These are phyloP conservation scores for Termitomyces sp. DNA, from an alignment of 768 basidiomycete genomes.

Conservation along the genomic window DNA sequence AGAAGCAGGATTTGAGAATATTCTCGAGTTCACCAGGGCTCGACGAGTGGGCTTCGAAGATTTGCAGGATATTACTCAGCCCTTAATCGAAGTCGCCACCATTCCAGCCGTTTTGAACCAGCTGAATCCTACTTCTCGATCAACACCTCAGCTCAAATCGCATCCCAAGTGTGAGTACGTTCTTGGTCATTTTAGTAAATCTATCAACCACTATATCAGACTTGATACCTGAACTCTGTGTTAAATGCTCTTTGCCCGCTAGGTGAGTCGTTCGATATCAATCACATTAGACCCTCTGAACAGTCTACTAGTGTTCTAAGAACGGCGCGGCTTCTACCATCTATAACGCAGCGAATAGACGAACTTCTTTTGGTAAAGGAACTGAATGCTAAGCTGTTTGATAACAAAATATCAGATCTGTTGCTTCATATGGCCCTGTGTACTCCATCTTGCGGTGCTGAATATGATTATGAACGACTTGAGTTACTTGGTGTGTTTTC, in stretches of 20 bases:
- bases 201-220: conserved; percentile 35
- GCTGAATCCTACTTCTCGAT: conserved; percentile 52
- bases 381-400: conserved; percentile 67
- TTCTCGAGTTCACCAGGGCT: conserved; percentile 65
- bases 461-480: conserved; percentile 79
- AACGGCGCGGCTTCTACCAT: conserved; percentile 69
- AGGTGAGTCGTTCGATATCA: conserved; percentile 42
- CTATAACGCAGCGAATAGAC: conserved; percentile 69
- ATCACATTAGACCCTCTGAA: background rate
- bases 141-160: conserved; percentile 32
- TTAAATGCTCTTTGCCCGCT: conserved; percentile 67
- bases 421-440: conserved; percentile 65
- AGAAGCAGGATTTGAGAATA: conserved; percentile 54
- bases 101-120: conserved; percentile 51
- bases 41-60: conserved; percentile 61
- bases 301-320: conserved; percentile 51
- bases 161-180: conserved; percentile 53
- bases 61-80: conserved; percentile 59
- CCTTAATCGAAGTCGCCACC: conserved; percentile 65
- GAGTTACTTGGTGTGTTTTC: conserved; percentile 67
- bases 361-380: conserved; percentile 75
- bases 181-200: background rate
- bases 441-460: conserved; percentile 64
- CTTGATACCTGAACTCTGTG: conserved; percentile 81
- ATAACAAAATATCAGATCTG: conserved; percentile 56